These are phyloP conservation scores for Globisporangium ultimum DNA, from an alignment of 352 stramenopile species.

Conservation along the genomic window DNA sequence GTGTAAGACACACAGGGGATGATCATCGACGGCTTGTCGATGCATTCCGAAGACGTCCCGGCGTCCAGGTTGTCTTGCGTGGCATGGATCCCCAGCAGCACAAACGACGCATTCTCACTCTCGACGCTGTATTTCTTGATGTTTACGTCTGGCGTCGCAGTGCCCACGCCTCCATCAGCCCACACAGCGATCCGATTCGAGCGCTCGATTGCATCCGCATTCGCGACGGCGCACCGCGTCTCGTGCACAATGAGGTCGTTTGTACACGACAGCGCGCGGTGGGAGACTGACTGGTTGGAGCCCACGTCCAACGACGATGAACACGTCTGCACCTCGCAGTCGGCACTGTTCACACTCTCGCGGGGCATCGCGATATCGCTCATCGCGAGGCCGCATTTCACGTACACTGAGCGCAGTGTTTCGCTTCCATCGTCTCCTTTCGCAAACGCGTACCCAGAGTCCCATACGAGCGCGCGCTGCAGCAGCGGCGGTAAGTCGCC, in stretches of 20 bases:
- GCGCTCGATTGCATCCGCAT: neutral
- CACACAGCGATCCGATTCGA: slow-evolving; percentile 9
- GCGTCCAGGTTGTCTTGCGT: neutral
- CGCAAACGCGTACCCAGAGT: slow-evolving; percentile 24
- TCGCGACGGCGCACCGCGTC: slow-evolving; percentile 6
- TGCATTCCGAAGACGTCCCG: neutral
- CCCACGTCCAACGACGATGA: neutral
- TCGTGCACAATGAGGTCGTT: slow-evolving; percentile 14
- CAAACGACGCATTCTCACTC: slow-evolving; percentile 13
- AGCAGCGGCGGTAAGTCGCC: slow-evolving; percentile 21
- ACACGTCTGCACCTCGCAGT: slow-evolving; percentile 18
- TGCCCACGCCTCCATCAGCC: slow-evolving; percentile 16
- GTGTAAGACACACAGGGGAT: slow-evolving; percentile 29
- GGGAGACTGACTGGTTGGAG: neutral
- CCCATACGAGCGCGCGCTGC: slow-evolving; percentile 33
- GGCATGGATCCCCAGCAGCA: slow-evolving; percentile 21
- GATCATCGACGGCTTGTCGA: slow-evolving; percentile 16
- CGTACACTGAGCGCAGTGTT: slow-evolving; percentile 20
- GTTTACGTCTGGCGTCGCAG: slow-evolving; percentile 13
- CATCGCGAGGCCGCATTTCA: slow-evolving; percentile 29
- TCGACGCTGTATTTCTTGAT: slow-evolving; percentile 22
- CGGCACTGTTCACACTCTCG: slow-evolving; percentile 8
- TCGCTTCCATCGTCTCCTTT: neutral
- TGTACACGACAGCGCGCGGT: slow-evolving; percentile 17
- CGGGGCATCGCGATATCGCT: slow-evolving; percentile 25